Conservation (phyloP, 2,329 filamentous ascomycete species). For the Colletotrichum spaethianum region DNA sequence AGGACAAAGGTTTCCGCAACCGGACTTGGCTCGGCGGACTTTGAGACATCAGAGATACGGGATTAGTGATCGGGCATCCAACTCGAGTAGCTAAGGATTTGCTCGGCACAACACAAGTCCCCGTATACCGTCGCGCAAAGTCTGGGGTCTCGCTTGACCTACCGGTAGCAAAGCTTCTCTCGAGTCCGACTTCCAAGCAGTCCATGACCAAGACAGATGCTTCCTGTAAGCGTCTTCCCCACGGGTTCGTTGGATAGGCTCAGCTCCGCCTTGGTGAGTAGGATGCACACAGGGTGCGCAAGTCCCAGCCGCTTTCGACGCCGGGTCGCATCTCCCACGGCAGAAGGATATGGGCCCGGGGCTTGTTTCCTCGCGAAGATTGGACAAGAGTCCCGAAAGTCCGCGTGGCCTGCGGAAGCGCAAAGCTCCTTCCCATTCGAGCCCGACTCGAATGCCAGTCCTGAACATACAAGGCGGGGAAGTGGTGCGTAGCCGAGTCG, state of each 20-base stretch:
- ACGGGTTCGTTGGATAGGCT: too few species aligned
- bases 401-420: too few species aligned
- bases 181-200: neutral
- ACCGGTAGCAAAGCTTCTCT: neutral
- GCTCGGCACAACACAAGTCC: neutral
- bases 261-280: neutral
- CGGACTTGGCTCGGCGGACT: neutral
- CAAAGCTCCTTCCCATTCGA: too few species aligned
- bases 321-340: neutral
- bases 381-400: too few species aligned
- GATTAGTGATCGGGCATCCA: neutral
- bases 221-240: too few species aligned
- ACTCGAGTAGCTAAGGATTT: neutral
- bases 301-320: neutral
- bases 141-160: neutral
- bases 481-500: too few species aligned
- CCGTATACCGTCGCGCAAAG: neutral
- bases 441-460: too few species aligned
- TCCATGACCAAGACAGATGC: too few species aligned
- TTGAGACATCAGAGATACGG: neutral
- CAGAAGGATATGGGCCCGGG: too few species aligned
- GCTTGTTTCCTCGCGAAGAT: too few species aligned
- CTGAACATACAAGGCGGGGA: too few species aligned
- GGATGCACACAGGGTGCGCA: neutral
- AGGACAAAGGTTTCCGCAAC: neutral